A percentile compares a stretch with the other conserved stretches of the same genome.
phyloP scores from a whole-genome alignment of 306 rosid genomes.

The Acacia melanoxylon region DNA sequence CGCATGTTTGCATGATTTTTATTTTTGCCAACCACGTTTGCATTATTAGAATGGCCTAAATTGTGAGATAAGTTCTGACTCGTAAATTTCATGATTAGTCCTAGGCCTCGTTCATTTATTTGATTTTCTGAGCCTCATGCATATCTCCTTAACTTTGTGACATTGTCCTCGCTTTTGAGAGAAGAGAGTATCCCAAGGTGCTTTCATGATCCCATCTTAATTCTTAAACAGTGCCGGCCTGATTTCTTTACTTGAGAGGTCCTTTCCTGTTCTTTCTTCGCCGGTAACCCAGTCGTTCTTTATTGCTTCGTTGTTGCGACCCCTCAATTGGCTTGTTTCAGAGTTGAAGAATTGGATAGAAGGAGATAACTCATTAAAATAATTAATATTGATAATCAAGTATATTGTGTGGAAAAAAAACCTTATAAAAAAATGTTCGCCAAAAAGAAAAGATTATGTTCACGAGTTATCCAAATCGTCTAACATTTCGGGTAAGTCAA shows the following conservation, averaged over 20 bases:
- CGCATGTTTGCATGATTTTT: background rate
- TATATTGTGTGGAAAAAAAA: background rate
- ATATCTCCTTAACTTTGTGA: background rate
- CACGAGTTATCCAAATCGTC: background rate
- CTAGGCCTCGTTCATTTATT: background rate
- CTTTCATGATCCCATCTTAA: background rate
- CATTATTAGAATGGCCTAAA: too few species aligned
- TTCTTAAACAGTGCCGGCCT: background rate
- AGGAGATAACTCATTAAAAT: background rate
- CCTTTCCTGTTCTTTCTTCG: background rate
- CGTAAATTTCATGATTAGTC: background rate
- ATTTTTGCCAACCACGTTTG: too few species aligned
- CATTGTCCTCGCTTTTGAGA: background rate
- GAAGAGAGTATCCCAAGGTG: background rate
- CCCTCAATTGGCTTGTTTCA: background rate
- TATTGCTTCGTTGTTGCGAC: background rate
- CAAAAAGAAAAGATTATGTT: background rate
- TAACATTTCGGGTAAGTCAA: background rate
- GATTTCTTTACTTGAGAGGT: background rate
- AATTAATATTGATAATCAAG: background rate
- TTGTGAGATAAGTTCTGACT: too few species aligned
- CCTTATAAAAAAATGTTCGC: background rate
- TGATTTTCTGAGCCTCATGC: background rate
- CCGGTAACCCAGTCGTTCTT: background rate
- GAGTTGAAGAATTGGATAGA: slow-evolving; percentile 3